Evolutionary conservation across 108 stramenopile genomes (phyloP).

Genomic region (Skeletonema menzelii): DNA sequence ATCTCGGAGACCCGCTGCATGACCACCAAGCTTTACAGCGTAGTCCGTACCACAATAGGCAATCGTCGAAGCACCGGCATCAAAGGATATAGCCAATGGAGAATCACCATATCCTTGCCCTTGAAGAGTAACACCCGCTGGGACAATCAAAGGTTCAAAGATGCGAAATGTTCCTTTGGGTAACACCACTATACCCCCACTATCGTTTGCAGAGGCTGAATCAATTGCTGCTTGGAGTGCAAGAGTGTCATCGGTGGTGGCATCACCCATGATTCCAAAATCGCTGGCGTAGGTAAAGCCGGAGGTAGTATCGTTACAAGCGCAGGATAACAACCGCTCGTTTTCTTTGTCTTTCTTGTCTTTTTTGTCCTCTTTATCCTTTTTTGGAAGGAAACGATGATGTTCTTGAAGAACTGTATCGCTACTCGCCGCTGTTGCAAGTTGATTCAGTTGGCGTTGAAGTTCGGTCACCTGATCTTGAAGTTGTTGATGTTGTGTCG

Average conservation of each 20-base stretch:
- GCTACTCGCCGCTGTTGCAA: not conserved
- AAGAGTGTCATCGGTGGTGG: constrained; percentile 15
- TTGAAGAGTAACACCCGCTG: constrained; percentile 19
- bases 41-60: constrained; percentile 31
- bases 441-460: not conserved
- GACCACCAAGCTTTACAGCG: constrained; percentile 26
- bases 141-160: constrained; percentile 11
- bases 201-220: constrained; percentile 12
- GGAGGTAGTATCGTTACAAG: not conserved
- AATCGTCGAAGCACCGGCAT: constrained; percentile 26
- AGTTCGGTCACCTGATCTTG: not conserved
- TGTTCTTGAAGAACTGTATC: not conserved
- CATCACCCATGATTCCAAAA: constrained; percentile 27
- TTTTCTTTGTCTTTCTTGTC: too few species aligned
- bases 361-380: not conserved
- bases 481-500: not conserved
- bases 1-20: constrained; percentile 15
- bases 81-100: constrained; percentile 26
- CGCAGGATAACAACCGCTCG: not conserved
- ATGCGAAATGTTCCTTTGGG: constrained; percentile 28
- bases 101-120: constrained; percentile 32
- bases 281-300: constrained; percentile 21
- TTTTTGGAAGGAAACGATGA: not conserved
- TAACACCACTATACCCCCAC: constrained; percentile 25
- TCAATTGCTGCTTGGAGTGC: constrained; percentile 29